A percentile compares a stretch with the other conserved stretches of the same genome.
Conservation (phyloP, 345 rosid species). For the Citrus cavaleriei region DNA sequence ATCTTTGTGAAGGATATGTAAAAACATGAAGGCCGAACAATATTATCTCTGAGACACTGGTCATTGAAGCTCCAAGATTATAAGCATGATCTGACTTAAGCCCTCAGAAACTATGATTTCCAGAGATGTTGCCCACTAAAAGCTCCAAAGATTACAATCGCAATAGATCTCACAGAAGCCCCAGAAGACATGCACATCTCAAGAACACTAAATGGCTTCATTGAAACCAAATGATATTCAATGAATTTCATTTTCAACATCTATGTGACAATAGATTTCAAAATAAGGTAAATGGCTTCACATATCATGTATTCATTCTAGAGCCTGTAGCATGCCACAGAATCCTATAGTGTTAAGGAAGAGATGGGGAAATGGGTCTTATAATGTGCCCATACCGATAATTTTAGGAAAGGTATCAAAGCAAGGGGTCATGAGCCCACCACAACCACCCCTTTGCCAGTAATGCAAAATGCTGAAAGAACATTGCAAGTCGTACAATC, state of each 20-base stretch:
- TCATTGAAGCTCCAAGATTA: background rate
- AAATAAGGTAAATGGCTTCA: background rate
- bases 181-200: background rate
- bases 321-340: background rate
- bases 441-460: conserved; percentile 10
- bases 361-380: background rate
- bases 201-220: too few species aligned
- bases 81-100: background rate
- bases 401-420: conserved; percentile 18
- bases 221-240: background rate
- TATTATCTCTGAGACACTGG: background rate
- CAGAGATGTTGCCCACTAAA: background rate
- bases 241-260: background rate
- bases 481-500: conserved; percentile 16
- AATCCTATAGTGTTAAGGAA: background rate
- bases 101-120: background rate
- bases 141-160: background rate
- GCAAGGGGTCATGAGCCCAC: conserved; percentile 20
- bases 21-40: background rate
- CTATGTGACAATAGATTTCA: background rate
- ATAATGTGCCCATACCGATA: background rate
- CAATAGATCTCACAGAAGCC: background rate
- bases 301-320: background rate
- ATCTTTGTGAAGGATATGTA: background rate
- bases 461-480: conserved; percentile 8